Percentiles rank a stretch among this genome's conserved stretches.
These are phyloP conservation scores for Daldinia childiae DNA, from an alignment of 495 filamentous ascomycete species.

Conservation along the genomic window DNA sequence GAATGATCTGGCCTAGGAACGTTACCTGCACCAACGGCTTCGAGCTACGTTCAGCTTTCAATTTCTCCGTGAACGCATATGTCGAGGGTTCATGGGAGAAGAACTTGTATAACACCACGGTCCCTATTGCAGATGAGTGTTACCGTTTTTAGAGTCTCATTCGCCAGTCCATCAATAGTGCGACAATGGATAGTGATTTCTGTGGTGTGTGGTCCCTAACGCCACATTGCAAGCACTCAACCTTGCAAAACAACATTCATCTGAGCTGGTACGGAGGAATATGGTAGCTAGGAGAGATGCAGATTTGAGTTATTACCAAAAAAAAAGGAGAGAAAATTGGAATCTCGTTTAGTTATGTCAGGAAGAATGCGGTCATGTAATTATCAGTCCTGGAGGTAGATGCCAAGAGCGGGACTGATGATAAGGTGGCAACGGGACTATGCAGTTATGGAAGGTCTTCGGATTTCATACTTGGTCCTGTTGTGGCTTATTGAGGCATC, in stretches of 20 bases:
- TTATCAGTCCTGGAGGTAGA: constrained; percentile 2
- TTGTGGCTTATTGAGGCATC: neutral
- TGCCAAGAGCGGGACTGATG: constrained; percentile 1
- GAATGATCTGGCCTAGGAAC: constrained; percentile 36
- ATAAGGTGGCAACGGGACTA: constrained; percentile 11
- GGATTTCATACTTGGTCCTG: constrained; percentile 16
- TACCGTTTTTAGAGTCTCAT: constrained; percentile 23
- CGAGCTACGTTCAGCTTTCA: constrained; percentile 36
- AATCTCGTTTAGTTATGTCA: constrained; percentile 29
- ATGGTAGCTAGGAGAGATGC: constrained; percentile 14
- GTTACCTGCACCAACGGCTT: constrained; percentile 33
- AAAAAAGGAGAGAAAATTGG: constrained; percentile 9
- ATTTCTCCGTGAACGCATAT: constrained; percentile 33
- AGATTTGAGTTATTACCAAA: neutral
- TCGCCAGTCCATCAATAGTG: neutral
- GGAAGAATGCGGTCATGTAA: constrained; percentile 34
- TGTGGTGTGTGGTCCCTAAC: neutral
- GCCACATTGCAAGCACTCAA: constrained; percentile 6
- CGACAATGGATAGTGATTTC: neutral
- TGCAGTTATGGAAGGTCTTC: constrained; percentile 9
- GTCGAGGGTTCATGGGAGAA: constrained; percentile 26
- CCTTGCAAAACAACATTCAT: constrained; percentile 11
- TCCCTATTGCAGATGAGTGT: constrained; percentile 38
- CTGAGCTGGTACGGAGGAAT: constrained; percentile 5
- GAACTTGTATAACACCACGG: constrained; percentile 26